Base-by-base conservation (phyloP, 164 flowering plant species). In the Taxillus chinensis region DNA sequence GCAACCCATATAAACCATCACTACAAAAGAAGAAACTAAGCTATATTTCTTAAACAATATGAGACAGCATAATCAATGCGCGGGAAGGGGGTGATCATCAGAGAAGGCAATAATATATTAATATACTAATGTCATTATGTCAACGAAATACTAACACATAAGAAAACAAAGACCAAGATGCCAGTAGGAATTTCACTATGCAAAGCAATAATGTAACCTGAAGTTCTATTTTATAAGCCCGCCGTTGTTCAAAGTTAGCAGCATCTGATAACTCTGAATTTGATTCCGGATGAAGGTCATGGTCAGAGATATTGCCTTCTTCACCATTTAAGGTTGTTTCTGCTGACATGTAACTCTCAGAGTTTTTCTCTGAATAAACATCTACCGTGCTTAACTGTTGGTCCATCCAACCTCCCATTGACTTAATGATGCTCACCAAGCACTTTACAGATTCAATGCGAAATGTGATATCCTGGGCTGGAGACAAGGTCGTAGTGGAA, bases 321-420 rank as follows among this genome's bases (percentile, higher is more conserved):
- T 91, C 99, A 64, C 79, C 86, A 75, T 64, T 79, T 16, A 56
- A 53, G 57, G 62, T 68, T n/a, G 67, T 55, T 51, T 93, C 99
- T 5, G 63, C 17, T 56, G 82, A 72, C 61, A 59, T 61, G 59
- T 81, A 88, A 76, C 55, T 74, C 42, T 91, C 91, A 64, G 74
- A 67, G 61, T 66, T 67, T 68, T 76, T 84, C 40, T 84, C 67
- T 42, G 68, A 67, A 75, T 69, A 63, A 3, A 64, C 62, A 38
- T 89, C 90, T 12, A 72, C 88, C 55, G 81, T 65, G 62, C 77
- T 82, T 65, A 91, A 64, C 65, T 95, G 97, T 58, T 87, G 96
- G 78, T 91, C 93, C 99, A 95, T 91, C 97, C 97, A 95, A 60
- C 68, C 41, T 67, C 96, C 97, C 96, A 91, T 95, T 54, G 95